Conservation (phyloP, 2,329 filamentous ascomycete genomes). For the Paraphoma chrysanthemicola region DNA sequence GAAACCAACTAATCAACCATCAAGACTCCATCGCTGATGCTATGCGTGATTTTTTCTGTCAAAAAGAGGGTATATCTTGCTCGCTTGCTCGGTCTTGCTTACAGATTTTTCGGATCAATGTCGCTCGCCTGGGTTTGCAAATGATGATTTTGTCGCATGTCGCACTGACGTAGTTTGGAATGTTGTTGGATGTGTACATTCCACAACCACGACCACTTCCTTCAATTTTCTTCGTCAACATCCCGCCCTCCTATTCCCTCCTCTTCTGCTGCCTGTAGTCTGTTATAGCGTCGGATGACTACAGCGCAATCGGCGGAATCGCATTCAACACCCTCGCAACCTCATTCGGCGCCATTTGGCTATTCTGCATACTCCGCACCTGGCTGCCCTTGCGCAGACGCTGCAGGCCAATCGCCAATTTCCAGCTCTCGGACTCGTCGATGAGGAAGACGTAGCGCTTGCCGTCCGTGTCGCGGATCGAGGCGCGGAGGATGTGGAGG, state of each 20-base stretch:
- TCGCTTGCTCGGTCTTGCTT: too few relatives aligned
- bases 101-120: not conserved
- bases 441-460: constrained; percentile 69
- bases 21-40: constrained; percentile 38
- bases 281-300: not conserved
- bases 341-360: constrained; percentile 58
- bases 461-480: constrained; percentile 64
- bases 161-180: not conserved
- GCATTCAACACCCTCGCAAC: constrained; percentile 47
- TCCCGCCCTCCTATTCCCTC: too few relatives aligned
- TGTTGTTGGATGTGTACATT: not conserved
- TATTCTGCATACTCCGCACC: constrained; percentile 61
- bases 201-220: not conserved
- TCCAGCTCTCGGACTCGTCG: constrained; percentile 66
- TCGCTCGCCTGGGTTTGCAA: not conserved
- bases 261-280: too few relatives aligned
- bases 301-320: constrained; percentile 30
- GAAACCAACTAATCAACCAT: not conserved
- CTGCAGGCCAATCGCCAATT: constrained; percentile 65
- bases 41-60: not conserved
- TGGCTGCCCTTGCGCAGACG: constrained; percentile 63
- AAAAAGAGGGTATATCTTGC: constrained; percentile 17
- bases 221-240: too few relatives aligned
- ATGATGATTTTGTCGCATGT: not conserved
- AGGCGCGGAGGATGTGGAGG: constrained; percentile 63